Conservation (phyloP, 768 basidiomycete genomes). For the Hericium erinaceus region DNA sequence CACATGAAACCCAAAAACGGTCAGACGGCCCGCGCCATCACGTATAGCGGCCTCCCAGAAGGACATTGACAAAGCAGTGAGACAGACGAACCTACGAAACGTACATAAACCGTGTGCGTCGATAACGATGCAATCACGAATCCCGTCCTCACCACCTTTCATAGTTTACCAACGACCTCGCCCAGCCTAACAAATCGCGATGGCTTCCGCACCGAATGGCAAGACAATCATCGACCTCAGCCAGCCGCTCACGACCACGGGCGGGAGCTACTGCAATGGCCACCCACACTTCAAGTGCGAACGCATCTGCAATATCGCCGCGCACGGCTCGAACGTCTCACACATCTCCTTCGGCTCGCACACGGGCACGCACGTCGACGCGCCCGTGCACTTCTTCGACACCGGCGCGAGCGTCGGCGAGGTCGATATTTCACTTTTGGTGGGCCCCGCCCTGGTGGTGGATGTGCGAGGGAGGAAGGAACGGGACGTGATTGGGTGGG, state of each 20-base stretch:
- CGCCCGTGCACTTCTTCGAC: conserved; percentile 62
- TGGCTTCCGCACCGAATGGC: not conserved
- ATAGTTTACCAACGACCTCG: too few species aligned
- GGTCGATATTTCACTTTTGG: conserved; percentile 42
- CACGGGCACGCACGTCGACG: conserved; percentile 74
- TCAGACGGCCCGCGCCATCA: too few species aligned
- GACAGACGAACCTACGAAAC: too few species aligned
- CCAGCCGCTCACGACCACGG: conserved; percentile 34
- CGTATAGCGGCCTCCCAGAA: too few species aligned
- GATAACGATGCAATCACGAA: too few species aligned
- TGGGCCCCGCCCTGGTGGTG: conserved; percentile 46
- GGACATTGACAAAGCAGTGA: too few species aligned
- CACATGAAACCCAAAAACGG: too few species aligned
- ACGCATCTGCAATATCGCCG: conserved; percentile 29
- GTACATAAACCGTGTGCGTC: too few species aligned
- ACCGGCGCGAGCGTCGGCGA: conserved; percentile 49
- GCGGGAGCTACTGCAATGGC: conserved; percentile 43
- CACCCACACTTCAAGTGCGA: conserved; percentile 39
- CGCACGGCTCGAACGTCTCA: conserved; percentile 43
- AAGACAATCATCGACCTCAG: conserved; percentile 42
- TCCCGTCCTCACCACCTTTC: too few species aligned
- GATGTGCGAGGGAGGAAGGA: conserved; percentile 38
- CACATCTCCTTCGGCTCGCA: conserved; percentile 54
- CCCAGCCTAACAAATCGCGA: too few species aligned
- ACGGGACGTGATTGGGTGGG: conserved; percentile 49